Evolutionary conservation across 1,139 yeast genomes (phyloP).

Genomic region (Pichia sp.): DNA sequence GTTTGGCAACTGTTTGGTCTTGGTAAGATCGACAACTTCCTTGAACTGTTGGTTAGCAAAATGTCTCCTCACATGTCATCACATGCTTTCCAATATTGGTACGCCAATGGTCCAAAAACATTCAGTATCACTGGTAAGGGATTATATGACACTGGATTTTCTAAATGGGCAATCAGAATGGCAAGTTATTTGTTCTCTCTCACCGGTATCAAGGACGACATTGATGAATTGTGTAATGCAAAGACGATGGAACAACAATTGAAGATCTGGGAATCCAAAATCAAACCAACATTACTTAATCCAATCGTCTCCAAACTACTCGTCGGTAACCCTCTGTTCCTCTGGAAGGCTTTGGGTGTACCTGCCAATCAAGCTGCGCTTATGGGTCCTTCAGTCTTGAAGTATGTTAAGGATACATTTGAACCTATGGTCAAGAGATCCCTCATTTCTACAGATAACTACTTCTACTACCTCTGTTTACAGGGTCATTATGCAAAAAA

Average conservation of each 20-base stretch:
- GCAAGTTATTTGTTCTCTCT: conserved; percentile 52
- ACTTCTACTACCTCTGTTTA: conserved; percentile 67
- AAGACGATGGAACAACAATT: conserved; percentile 55
- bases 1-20: conserved; percentile 73
- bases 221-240: conserved; percentile 51
- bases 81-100: conserved; percentile 78
- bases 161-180: conserved; percentile 76
- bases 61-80: conserved; percentile 70
- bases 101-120: conserved; percentile 50
- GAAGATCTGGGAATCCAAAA: conserved; percentile 51
- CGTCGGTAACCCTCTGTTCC: conserved; percentile 72
- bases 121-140: conserved; percentile 52
- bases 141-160: conserved; percentile 72
- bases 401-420: conserved; percentile 68
- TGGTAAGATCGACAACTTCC: conserved; percentile 53
- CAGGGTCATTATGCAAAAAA: conserved; percentile 51
- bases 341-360: conserved; percentile 85
- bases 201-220: conserved; percentile 46
- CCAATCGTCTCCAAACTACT: conserved; percentile 60
- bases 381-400: conserved; percentile 66
- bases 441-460: conserved; percentile 62
- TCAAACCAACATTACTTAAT: conserved; percentile 65
- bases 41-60: conserved; percentile 44
- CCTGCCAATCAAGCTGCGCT: conserved; percentile 77
- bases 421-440: conserved; percentile 66